phyloP scores from a whole-genome alignment of 345 rosid species.

The Gossypium turneri region DNA sequence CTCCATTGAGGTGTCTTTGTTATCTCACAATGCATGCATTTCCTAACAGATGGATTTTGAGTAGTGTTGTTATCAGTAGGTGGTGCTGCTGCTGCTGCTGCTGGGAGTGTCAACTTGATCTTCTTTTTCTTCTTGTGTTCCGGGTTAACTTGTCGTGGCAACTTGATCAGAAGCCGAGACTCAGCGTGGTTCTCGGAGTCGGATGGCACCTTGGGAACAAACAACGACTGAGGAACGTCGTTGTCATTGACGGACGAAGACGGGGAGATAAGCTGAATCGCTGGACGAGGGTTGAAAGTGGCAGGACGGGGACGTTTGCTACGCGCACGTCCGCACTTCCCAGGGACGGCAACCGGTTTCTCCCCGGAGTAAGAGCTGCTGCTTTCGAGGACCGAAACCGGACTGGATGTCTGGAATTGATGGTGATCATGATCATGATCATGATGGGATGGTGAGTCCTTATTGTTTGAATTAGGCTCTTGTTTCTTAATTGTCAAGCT shows the following conservation, averaged over 20 bases:
- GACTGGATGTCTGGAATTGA: conserved; percentile 71
- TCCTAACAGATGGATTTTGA: conserved; percentile 48
- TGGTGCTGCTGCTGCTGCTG: neutral
- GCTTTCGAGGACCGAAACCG: conserved; percentile 91
- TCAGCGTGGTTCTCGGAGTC: conserved; percentile 60
- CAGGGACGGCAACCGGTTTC: conserved; percentile 36
- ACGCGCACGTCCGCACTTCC: conserved; percentile 76
- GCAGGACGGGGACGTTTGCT: conserved; percentile 95
- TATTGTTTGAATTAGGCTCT: conserved; percentile 28
- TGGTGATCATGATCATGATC: conserved; percentile 27
- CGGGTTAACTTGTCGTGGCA: conserved; percentile 50
- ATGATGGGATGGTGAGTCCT: conserved; percentile 26
- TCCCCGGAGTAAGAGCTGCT: conserved; percentile 76
- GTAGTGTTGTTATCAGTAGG: conserved; percentile 25
- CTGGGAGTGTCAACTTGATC: conserved; percentile 47
- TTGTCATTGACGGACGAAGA: conserved; percentile 33
- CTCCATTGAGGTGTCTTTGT: conserved; percentile 99
- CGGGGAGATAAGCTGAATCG: conserved; percentile 45
- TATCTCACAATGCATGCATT: conserved; percentile 93
- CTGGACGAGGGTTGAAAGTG: conserved; percentile 49
- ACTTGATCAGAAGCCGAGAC: conserved; percentile 57
- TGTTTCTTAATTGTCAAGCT: conserved; percentile 55
- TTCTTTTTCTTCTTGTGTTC: conserved; percentile 80
- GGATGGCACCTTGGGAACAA: conserved; percentile 26
- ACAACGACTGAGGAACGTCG: conserved; percentile 19